Percentiles rank a stretch among this genome's conserved stretches.
phyloP scores from a whole-genome alignment of 1,284 basidiomycete species.

The Ustilago trichophora region DNA sequence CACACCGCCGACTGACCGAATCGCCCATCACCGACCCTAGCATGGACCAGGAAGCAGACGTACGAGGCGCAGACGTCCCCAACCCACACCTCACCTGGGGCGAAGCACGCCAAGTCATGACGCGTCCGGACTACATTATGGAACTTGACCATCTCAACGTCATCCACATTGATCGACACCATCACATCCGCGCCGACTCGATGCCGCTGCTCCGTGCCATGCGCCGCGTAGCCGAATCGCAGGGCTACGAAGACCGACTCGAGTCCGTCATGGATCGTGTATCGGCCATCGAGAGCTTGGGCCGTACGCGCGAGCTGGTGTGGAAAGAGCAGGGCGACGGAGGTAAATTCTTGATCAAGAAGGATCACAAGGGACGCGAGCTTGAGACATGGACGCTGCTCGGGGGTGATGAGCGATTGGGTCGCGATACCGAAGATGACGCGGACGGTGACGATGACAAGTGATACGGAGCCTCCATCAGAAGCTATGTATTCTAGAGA shows the following conservation, averaged over 20 bases:
- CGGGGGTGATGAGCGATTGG: conserved; percentile 59
- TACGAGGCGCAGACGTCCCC: conserved; percentile 52
- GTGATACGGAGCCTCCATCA: no score
- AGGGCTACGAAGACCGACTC: conserved; percentile 53
- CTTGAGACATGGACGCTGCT: conserved; percentile 57
- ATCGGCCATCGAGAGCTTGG: conserved; percentile 56
- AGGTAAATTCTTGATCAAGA: conserved; percentile 56
- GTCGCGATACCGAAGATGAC: conserved; percentile 43
- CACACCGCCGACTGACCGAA: conserved; percentile 29
- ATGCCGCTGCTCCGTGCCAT: conserved; percentile 61
- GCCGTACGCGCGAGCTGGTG: conserved; percentile 52
- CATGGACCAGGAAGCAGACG: conserved; percentile 46
- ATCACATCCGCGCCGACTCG: conserved; percentile 58
- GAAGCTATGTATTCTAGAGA: no score
- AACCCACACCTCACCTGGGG: conserved; percentile 61
- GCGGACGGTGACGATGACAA: conserved; percentile 7
- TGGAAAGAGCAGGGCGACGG: conserved; percentile 62
- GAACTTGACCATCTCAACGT: conserved; percentile 57
- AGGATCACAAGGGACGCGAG: conserved; percentile 54
- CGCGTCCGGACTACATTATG: conserved; percentile 57
- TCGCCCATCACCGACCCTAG: conserved; percentile 48
- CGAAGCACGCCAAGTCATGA: conserved; percentile 61
- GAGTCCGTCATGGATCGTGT: conserved; percentile 63
- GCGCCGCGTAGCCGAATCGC: conserved; percentile 47
- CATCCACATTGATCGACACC: conserved; percentile 59